Percentiles rank a stretch among this genome's conserved stretches.
Evolutionary conservation across 148 eudicot genomes (phyloP).

Genomic region (Silene latifolia): DNA sequence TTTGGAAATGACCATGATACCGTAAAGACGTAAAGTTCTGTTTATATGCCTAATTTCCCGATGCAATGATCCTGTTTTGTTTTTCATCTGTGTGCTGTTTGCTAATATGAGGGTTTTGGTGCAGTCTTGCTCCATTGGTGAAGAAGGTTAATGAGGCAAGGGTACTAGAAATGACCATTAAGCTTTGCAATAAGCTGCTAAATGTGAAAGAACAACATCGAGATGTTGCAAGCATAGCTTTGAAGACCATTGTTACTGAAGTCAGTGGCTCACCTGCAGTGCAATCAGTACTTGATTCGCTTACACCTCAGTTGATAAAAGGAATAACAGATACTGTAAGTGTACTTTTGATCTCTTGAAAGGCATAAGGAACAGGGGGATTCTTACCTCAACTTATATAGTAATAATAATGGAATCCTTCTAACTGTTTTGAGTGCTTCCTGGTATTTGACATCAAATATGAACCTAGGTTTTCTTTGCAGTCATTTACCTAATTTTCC

Average conservation of each 20-base stretch:
- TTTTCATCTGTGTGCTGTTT: neutral
- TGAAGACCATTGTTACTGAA: conserved; percentile 95
- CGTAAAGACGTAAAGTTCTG: no score
- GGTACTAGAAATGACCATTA: conserved; percentile 77
- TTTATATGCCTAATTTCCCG: neutral
- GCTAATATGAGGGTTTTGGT: conserved; percentile 16
- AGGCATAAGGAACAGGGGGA: neutral
- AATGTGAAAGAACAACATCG: conserved; percentile 92
- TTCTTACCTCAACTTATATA: neutral
- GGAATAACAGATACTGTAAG: conserved; percentile 81
- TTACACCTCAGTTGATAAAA: conserved; percentile 66
- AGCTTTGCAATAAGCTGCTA: conserved; percentile 77
- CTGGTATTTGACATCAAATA: neutral
- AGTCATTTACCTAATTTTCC: no score
- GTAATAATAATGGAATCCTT: neutral
- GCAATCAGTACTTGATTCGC: conserved; percentile 66
- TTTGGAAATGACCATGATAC: neutral
- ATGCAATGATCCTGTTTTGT: conserved; percentile 5
- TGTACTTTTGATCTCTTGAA: conserved; percentile 12
- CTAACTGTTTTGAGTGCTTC: neutral
- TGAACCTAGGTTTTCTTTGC: neutral
- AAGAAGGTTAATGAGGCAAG: conserved; percentile 80
- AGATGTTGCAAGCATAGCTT: conserved; percentile 94
- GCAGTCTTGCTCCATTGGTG: conserved; percentile 94
- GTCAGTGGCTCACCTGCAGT: conserved; percentile 59